phyloP scores from a whole-genome alignment of 495 filamentous ascomycete species.

The Penicillium maclennaniae region DNA sequence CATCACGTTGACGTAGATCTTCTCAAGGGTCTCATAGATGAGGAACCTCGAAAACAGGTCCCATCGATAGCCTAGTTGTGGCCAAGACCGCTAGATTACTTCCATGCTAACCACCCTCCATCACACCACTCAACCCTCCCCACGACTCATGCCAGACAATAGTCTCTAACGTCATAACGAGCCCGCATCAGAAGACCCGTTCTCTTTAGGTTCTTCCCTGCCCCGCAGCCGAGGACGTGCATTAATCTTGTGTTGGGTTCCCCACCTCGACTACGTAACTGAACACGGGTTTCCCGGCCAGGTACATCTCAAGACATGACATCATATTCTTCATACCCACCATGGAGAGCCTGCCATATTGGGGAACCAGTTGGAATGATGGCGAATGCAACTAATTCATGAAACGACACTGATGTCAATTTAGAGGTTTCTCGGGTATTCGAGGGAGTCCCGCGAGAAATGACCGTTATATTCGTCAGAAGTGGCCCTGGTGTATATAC shows the following conservation, averaged over 20 bases:
- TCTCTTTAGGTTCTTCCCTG: background rate
- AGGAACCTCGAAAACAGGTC: background rate
- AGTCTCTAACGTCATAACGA: too few relatives aligned
- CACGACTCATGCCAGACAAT: background rate
- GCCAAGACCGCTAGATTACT: background rate
- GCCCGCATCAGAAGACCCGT: background rate
- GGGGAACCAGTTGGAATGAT: background rate
- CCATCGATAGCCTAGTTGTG: background rate
- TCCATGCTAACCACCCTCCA: background rate
- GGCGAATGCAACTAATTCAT: background rate
- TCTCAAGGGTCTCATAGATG: background rate
- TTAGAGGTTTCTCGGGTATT: background rate
- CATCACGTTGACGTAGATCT: background rate
- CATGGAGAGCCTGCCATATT: background rate
- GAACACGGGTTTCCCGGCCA: slow-evolving; percentile 3
- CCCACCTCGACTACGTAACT: slow-evolving; percentile 17
- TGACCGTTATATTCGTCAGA: background rate
- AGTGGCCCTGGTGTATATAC: background rate
- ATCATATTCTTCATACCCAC: slow-evolving; percentile 3
- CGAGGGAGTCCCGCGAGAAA: background rate
- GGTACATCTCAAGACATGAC: slow-evolving; percentile 11
- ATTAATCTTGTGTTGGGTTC: background rate
- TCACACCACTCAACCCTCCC: background rate
- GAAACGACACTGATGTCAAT: background rate
- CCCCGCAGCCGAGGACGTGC: slow-evolving; percentile 8